Evolutionary conservation across 257 asterid genomes (phyloP).

Genomic region (Solanum paucissectum): DNA sequence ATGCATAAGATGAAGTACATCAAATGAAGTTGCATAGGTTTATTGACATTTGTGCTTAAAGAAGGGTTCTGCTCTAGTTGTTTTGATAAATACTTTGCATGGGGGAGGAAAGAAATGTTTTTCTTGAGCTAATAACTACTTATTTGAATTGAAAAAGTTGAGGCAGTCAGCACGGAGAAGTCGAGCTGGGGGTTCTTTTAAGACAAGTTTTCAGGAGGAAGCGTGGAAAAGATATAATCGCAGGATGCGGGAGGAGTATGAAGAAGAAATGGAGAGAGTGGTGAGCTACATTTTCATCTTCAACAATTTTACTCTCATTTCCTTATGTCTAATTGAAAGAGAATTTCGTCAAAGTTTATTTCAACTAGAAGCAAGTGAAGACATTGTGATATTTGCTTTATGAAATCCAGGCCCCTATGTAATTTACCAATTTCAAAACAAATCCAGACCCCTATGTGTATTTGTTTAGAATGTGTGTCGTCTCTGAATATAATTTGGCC

Average conservation of each 20-base stretch:
- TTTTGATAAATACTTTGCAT: not conserved
- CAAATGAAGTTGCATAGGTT: not conserved
- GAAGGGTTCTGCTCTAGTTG: not conserved
- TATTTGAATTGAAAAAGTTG: conserved; percentile 44
- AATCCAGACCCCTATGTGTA: not conserved
- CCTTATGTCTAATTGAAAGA: not conserved
- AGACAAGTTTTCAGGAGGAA: conserved; percentile 58
- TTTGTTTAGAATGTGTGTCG: not conserved
- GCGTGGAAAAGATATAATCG: conserved; percentile 79
- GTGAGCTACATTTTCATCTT: conserved; percentile 30
- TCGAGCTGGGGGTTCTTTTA: conserved; percentile 34
- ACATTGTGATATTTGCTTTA: not conserved
- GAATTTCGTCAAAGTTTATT: not conserved
- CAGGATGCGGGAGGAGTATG: conserved; percentile 85
- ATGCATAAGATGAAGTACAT: not conserved
- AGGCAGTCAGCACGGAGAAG: conserved; percentile 62
- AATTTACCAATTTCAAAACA: no score
- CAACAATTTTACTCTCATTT: not conserved
- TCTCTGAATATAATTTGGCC: not conserved
- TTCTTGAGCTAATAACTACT: conserved; percentile 24
- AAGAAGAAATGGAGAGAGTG: conserved; percentile 99
- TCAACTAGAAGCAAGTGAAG: not conserved
- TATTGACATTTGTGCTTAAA: not conserved
- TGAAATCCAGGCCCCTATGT: not conserved
- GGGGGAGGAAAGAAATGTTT: not conserved